A percentile compares a stretch with the other conserved stretches of the same genome.
These are phyloP conservation scores for Rhizopogon rudus DNA, from an alignment of 768 basidiomycete genomes.

Conservation along the genomic window DNA sequence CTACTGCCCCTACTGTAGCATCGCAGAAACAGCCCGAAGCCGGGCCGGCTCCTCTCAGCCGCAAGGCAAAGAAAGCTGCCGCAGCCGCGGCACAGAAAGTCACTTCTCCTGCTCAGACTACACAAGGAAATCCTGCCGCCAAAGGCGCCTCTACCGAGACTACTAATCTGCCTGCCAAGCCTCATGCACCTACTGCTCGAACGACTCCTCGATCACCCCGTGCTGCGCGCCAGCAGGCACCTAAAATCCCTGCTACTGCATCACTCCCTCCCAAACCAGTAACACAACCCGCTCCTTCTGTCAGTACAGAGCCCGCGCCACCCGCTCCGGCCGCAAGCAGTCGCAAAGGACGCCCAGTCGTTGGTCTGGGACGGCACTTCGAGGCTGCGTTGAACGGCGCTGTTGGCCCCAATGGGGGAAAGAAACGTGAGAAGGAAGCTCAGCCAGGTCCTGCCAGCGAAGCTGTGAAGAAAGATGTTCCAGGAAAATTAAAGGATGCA, in stretches of 20 bases:
- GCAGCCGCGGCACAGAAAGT: conserved; percentile 24
- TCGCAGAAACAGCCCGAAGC: conserved; percentile 31
- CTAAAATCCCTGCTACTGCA: conserved; percentile 6
- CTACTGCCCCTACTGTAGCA: conserved; percentile 12
- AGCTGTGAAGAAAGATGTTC: neutral
- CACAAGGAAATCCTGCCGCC: neutral
- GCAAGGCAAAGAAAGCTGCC: conserved; percentile 29
- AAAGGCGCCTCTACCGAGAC: conserved; percentile 3
- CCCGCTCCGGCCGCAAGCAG: conserved; percentile 17
- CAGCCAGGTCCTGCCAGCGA: conserved; percentile 2
- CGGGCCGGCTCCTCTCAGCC: conserved; percentile 24
- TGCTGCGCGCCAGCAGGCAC: conserved; percentile 8
- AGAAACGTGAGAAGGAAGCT: conserved; percentile 30
- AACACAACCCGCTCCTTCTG: neutral
- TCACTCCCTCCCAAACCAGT: neutral
- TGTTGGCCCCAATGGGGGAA: conserved; percentile 26
- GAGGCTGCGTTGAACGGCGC: conserved; percentile 68
- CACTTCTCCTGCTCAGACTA: conserved; percentile 8
- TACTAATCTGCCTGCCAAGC: conserved; percentile 11
- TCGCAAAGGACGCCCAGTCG: conserved; percentile 49
- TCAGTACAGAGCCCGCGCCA: conserved; percentile 4
- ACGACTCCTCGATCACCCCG: conserved; percentile 12
- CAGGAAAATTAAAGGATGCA: conserved; percentile 5
- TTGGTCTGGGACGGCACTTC: conserved; percentile 64
- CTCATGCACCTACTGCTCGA: conserved; percentile 1